A percentile compares a stretch with the other conserved stretches of the same genome.
Evolutionary conservation across 2,329 filamentous ascomycete genomes (phyloP).

Genomic region (Penicillium sp.): DNA sequence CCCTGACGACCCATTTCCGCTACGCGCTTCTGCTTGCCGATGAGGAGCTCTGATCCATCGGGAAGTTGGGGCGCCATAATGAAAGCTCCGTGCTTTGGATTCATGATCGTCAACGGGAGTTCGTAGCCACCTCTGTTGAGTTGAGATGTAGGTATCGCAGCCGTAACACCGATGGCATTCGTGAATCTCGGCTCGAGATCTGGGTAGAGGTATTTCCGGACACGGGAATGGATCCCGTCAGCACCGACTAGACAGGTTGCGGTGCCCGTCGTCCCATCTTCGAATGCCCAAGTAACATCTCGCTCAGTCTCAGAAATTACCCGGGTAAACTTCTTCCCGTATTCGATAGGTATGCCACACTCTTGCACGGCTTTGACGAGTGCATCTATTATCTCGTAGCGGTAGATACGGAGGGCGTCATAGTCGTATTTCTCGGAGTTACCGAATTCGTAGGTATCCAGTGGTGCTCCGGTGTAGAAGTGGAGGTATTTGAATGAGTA

Average conservation of each 20-base stretch:
- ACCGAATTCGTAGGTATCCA: conserved; percentile 51
- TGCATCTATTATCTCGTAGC: conserved; percentile 53
- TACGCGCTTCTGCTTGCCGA: conserved; percentile 47
- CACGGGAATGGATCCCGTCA: conserved; percentile 61
- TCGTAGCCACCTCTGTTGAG: conserved; percentile 36
- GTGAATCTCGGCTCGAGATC: conserved; percentile 52
- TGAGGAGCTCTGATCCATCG: conserved; percentile 52
- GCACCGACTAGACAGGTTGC: conserved; percentile 55
- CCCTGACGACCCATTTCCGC: conserved; percentile 41
- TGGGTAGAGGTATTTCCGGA: conserved; percentile 54
- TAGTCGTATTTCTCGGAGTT: conserved; percentile 52
- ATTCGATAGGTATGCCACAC: conserved; percentile 44
- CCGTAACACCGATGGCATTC: conserved; percentile 47
- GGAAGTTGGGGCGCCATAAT: conserved; percentile 51
- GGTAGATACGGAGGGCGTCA: conserved; percentile 55
- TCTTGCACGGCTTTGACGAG: conserved; percentile 43
- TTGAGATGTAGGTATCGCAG: conserved; percentile 38
- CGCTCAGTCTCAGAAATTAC: conserved; percentile 44
- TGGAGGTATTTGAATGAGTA: conserved; percentile 55
- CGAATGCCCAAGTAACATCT: conserved; percentile 49
- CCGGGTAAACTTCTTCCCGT: conserved; percentile 49
- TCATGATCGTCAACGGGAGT: conserved; percentile 48
- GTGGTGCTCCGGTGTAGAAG: conserved; percentile 39
- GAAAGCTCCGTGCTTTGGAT: conserved; percentile 47
- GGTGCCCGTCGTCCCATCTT: conserved; percentile 43